phyloP scores from a whole-genome alignment of 257 asterid genomes.

The Petrea volubilis region DNA sequence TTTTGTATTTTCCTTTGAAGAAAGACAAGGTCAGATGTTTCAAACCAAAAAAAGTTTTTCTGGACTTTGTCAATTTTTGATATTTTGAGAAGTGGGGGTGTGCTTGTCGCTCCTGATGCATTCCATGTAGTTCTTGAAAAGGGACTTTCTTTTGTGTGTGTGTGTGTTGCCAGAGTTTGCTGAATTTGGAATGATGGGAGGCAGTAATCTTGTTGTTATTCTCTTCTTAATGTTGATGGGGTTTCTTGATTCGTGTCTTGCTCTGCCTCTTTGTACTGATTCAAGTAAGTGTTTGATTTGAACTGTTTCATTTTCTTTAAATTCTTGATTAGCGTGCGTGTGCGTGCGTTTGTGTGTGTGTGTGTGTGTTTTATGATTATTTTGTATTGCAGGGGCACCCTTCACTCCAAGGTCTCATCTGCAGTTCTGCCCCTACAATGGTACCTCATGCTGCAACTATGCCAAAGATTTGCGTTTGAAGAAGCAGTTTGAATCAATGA shows the following conservation, averaged over 20 bases:
- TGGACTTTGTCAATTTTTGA: slow-evolving; percentile 8
- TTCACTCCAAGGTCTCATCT: slow-evolving; percentile 40
- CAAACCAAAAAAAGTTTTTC: slow-evolving; percentile 1
- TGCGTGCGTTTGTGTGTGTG: not conserved
- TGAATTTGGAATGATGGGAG: slow-evolving; percentile 39
- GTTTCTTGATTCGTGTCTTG: slow-evolving; percentile 49
- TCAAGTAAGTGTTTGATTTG: slow-evolving; percentile 49
- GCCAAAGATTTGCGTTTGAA: slow-evolving; percentile 49
- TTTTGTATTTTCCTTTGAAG: slow-evolving; percentile 8
- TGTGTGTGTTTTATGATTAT: slow-evolving; percentile 7
- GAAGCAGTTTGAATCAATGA: slow-evolving; percentile 58
- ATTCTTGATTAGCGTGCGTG: not conserved
- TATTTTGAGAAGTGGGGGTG: slow-evolving; percentile 17
- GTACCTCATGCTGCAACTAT: slow-evolving; percentile 68
- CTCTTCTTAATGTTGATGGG: slow-evolving; percentile 45
- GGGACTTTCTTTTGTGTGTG: not conserved
- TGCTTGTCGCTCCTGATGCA: slow-evolving; percentile 9
- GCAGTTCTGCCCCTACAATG: slow-evolving; percentile 70
- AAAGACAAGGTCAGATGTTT: slow-evolving; percentile 23
- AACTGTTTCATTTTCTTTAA: slow-evolving; percentile 21
- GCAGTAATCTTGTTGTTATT: slow-evolving; percentile 33
- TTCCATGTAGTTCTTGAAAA: slow-evolving; percentile 22
- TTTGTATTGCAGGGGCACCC: slow-evolving; percentile 58
- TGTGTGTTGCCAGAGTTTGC: not conserved
- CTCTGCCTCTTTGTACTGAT: slow-evolving; percentile 67